Conservation (phyloP, 2,329 filamentous ascomycete genomes). For the Pseudogymnoascus sp. region DNA sequence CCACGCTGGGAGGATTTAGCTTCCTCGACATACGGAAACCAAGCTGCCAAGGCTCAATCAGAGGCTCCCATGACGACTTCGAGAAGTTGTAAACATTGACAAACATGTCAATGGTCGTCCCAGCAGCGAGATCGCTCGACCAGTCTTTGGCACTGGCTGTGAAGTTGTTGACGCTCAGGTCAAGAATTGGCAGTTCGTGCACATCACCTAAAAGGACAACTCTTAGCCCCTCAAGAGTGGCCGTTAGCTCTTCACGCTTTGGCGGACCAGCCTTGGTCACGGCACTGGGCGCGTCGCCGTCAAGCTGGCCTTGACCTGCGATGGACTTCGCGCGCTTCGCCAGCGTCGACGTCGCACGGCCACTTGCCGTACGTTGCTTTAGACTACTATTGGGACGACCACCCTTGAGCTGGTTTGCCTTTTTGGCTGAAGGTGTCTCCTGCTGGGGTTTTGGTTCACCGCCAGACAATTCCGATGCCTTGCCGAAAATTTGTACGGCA, state of each 20-base stretch:
- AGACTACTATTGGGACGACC: slow-evolving; percentile 27
- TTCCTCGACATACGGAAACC: slow-evolving; percentile 81
- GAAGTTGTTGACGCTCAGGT: slow-evolving; percentile 88
- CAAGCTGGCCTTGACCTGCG: slow-evolving; percentile 13
- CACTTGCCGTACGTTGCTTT: slow-evolving; percentile 49
- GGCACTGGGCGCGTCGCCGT: slow-evolving; percentile 34
- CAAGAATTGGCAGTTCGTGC: slow-evolving; percentile 90
- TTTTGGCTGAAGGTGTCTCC: slow-evolving; percentile 40
- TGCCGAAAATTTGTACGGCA: slow-evolving; percentile 83
- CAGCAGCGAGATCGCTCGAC: slow-evolving; percentile 78
- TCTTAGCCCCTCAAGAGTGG: slow-evolving; percentile 78
- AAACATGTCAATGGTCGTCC: slow-evolving; percentile 87
- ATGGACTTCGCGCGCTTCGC: slow-evolving; percentile 34
- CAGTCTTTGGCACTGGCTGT: slow-evolving; percentile 79
- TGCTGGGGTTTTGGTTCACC: slow-evolving; percentile 43
- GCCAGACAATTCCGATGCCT: slow-evolving; percentile 79
- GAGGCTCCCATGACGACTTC: slow-evolving; percentile 94
- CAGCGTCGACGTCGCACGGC: slow-evolving; percentile 45
- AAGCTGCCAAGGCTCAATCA: slow-evolving; percentile 95
- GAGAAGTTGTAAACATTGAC: slow-evolving; percentile 98
- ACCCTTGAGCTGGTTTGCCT: slow-evolving; percentile 42
- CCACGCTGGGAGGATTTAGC: slow-evolving; percentile 63
- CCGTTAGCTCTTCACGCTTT: slow-evolving; percentile 68
- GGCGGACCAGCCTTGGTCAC: slow-evolving; percentile 43
- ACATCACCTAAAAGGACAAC: slow-evolving; percentile 91